Evolutionary conservation across 176 grass and related monocot species (phyloP), one percentile per base, ranked within the genome.

Genomic region (Raddia distichophylla): DNA sequence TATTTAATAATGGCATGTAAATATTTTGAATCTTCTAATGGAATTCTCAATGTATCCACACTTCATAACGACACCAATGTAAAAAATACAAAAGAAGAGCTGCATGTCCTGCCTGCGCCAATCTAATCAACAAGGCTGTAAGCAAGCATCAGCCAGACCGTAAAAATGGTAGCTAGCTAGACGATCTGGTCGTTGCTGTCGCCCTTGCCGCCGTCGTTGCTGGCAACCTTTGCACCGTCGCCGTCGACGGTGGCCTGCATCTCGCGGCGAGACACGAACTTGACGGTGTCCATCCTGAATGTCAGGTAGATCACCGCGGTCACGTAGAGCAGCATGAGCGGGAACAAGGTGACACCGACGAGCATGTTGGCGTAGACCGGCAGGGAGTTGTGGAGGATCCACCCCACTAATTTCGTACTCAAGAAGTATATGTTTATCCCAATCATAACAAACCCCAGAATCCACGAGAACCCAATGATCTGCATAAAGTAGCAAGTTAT

Each of bases 351-450:
- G 27, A 94, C 61, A 66, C 91, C 89, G 2, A 92, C 53, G 19
- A 90, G 15, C 18, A 97, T 34, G 8, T 47, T 89, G 33, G 44
- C 87, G 1, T 75, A 73, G 20, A 55, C 70, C 0, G 87, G 91
- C 16, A 94, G 83, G 46, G 68, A 71, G 79, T 84, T 94, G 33
- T 92, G 84, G 37, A 93, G 71, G 33, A 97, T 60, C 94, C 89
- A 93, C 5, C 59, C 73, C 3, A 87, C 42, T 46, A 91, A 91
- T 48, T 77, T 87, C 20, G 91, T 83, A 78, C 69, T 87, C 32
- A 97, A 86, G 84, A 89, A 97, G 78, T 91, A 93, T 18, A 97
- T 80, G 84, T 97, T 97, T 83, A 93, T 97, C 45, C 84, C 74
- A 35, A 97, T 89, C 44, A 97, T 74, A 15, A 85, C 59, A 35